Evolutionary conservation across 805 yeast genomes (phyloP), one percentile per base, ranked within the genome.

Genomic region (Nakazawaea sp.): DNA sequence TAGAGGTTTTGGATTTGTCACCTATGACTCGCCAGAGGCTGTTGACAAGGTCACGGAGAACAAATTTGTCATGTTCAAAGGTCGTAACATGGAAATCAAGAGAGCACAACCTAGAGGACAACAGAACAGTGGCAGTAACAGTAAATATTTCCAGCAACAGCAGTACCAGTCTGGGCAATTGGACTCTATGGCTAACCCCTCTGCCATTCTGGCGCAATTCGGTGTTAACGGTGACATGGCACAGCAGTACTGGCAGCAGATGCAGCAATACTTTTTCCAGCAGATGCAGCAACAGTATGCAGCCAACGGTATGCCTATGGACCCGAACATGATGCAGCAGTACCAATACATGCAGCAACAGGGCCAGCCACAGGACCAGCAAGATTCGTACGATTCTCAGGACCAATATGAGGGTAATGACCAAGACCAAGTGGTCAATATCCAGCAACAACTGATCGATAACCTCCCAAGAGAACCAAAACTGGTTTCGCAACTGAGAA

Each of bases 1-100:
- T 2, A 76, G 97, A 64, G 98, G 98, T 18, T 90, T 88, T 59
- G 98, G 98, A 1, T 90, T 90, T 59, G 88, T 90, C 45, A 90
- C 98, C 11, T 90, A 83, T 61, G 97, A 90, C 53, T 76, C 94
- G 15, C 94, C 95, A 17, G 89, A 82, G 32, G 96, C 96, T 12
- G 96, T 90, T 31, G 97, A 89, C 51, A 71, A 78, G 48, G 95
- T 86, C 38, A 79, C 92, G 38, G 81, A 78, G 41, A 82, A 81
- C 58, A 83, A 82, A 58, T 87, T 78, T 53, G 72, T 90, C 45
- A 77, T 79, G 40, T 78, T 90, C 50, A 88, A 87, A 53, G 96
- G 95, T 33, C 85, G 82, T 52, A 71, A 80, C 39, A 81, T 83
- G 75, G 92, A 83, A 59, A 84, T 83, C 43, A 83, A 83, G 53